phyloP scores from a whole-genome alignment of 805 yeast species.

The Maudiozyma turicensis region DNA sequence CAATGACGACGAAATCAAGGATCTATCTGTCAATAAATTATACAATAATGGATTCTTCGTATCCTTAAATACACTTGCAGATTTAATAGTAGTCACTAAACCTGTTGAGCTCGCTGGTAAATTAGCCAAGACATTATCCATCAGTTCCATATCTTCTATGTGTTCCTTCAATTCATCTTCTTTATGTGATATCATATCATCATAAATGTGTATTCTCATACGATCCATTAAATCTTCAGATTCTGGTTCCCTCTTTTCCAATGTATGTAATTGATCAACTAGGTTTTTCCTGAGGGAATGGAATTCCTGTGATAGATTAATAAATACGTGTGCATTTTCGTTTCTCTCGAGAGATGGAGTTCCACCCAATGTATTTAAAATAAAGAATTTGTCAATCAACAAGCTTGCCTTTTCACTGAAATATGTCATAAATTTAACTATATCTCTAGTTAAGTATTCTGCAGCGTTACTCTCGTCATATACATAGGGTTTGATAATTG shows the following conservation, averaged over 20 bases:
- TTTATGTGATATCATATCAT: conserved; percentile 9
- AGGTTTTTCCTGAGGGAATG: conserved; percentile 7
- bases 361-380: conserved; percentile 79
- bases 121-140: conserved; percentile 45
- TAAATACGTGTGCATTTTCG: conserved; percentile 75
- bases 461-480: conserved; percentile 46
- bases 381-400: conserved; percentile 66
- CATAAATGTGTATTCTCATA: conserved; percentile 11
- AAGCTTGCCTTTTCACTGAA: conserved; percentile 30
- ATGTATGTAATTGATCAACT: conserved; percentile 2
- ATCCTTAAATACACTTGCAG: conserved; percentile 44
- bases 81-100: conserved; percentile 71
- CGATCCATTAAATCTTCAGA: conserved; percentile 13
- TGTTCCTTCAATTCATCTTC: conserved; percentile 36
- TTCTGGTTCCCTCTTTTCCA: conserved; percentile 10
- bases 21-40: conserved; percentile 84
- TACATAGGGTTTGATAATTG: conserved; percentile 53
- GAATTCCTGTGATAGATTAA: conserved; percentile 75
- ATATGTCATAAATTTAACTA: conserved; percentile 29
- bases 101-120: conserved; percentile 62
- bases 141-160: conserved; percentile 52
- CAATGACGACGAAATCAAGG: conserved; percentile 80
- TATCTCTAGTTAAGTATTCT: conserved; percentile 31
- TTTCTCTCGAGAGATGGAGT: conserved; percentile 79
- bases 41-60: conserved; percentile 75